Conservation (phyloP, 2,329 filamentous ascomycete species). For the Diplodia mutila region DNA sequence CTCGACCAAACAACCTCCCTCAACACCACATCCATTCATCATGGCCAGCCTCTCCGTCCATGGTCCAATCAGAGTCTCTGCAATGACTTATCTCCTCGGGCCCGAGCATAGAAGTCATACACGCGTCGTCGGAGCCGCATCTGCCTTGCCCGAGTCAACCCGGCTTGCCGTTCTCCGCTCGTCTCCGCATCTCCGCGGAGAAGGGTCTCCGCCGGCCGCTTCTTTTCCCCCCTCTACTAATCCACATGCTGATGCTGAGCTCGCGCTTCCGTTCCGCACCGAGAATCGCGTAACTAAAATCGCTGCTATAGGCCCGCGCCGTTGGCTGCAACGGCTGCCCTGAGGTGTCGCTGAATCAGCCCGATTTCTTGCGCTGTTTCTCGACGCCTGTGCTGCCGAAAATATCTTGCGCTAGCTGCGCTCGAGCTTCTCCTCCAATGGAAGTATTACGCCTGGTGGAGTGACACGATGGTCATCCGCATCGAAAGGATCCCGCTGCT, state of each 20-base stretch:
- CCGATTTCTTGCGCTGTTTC: neutral
- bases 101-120: neutral
- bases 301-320: constrained; percentile 6
- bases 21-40: neutral
- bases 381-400: neutral
- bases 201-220: neutral
- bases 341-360: neutral
- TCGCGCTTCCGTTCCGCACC: constrained; percentile 4
- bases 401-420: neutral
- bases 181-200: constrained; percentile 22
- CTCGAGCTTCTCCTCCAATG: neutral
- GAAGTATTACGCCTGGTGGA: constrained; percentile 9
- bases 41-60: neutral
- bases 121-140: neutral
- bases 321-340: neutral
- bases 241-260: neutral
- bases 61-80: neutral
- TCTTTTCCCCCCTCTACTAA: neutral
- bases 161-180: neutral
- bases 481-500: neutral
- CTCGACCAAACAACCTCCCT: neutral
- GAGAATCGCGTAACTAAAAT: constrained; percentile 22
- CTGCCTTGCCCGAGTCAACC: neutral
- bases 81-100: neutral
- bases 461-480: constrained; percentile 13